Evolutionary conservation across 2,329 filamentous ascomycete species (phyloP).

Genomic region (Sporothrix protearum): DNA sequence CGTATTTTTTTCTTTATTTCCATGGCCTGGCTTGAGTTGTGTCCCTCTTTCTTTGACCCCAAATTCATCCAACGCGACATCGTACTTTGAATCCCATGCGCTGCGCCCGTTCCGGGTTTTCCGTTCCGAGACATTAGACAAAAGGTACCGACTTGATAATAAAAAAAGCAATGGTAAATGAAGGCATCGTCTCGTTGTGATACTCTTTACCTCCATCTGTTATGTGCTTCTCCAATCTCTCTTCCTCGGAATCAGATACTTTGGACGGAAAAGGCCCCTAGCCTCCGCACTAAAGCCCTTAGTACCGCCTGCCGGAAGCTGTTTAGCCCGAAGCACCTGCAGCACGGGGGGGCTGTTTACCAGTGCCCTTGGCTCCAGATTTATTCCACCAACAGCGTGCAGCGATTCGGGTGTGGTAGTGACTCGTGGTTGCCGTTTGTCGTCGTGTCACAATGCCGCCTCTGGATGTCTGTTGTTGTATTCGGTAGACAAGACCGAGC

Average conservation of each 20-base stretch:
- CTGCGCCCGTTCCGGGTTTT: not conserved
- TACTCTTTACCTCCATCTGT: not conserved
- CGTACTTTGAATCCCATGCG: not conserved
- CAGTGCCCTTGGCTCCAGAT: not conserved
- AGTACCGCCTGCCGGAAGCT: slow-evolving; percentile 10
- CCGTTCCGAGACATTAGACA: not conserved
- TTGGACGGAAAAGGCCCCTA: not conserved
- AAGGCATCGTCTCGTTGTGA: not conserved
- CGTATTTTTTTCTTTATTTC: not conserved
- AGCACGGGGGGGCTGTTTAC: not conserved
- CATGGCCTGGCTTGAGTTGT: not conserved
- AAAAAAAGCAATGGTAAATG: not conserved
- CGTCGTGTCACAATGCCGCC: not conserved
- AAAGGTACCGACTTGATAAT: not conserved
- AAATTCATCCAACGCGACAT: not conserved
- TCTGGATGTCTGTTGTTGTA: not conserved
- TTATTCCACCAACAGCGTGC: slow-evolving; percentile 25
- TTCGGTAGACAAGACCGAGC: not conserved
- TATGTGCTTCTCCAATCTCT: not conserved
- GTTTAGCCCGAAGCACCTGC: slow-evolving; percentile 20
- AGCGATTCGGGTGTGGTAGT: not conserved
- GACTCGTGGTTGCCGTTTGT: not conserved
- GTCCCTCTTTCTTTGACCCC: not conserved
- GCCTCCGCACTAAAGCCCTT: not conserved
- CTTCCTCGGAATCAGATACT: not conserved